Evolutionary conservation across 345 rosid species (phyloP).

Genomic region (Durio zibethinus): DNA sequence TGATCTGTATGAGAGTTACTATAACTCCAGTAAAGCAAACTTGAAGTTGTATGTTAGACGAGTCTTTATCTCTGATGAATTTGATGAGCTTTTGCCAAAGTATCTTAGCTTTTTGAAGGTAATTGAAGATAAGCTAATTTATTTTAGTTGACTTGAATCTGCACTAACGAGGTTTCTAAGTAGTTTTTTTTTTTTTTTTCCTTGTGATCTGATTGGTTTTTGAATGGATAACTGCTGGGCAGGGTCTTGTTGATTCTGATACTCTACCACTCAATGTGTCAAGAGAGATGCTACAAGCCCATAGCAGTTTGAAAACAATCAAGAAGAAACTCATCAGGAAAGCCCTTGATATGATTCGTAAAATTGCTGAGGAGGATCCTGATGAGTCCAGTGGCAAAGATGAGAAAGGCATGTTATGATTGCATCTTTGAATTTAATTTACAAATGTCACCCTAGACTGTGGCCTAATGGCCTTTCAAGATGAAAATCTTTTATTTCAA

Average conservation of each 20-base stretch:
- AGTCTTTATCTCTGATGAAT: conserved; percentile 97
- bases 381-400: conserved; percentile 72
- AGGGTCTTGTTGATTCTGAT: conserved; percentile 99
- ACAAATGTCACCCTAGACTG: not conserved
- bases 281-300: conserved; percentile 97
- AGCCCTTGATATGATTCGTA: conserved; percentile 96
- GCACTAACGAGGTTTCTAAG: not conserved
- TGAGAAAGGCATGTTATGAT: conserved; percentile 51
- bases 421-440: not conserved
- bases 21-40: conserved; percentile 80
- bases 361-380: conserved; percentile 88
- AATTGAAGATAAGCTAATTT: conserved; percentile 6
- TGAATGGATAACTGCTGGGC: conserved; percentile 27
- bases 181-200: not conserved
- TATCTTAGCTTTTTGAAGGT: conserved; percentile 92
- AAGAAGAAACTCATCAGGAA: conserved; percentile 95
- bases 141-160: not conserved
- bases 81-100: conserved; percentile 94
- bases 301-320: conserved; percentile 91
- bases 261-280: conserved; percentile 92
- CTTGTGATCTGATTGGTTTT: not conserved
- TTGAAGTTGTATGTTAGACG: conserved; percentile 88
- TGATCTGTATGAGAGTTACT: conserved; percentile 90
- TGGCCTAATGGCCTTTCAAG: not conserved
- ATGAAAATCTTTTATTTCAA: not conserved